Percentiles rank a stretch among this genome's conserved stretches.
Conservation (phyloP, 768 basidiomycete genomes). For the Suillus hirtellus region DNA sequence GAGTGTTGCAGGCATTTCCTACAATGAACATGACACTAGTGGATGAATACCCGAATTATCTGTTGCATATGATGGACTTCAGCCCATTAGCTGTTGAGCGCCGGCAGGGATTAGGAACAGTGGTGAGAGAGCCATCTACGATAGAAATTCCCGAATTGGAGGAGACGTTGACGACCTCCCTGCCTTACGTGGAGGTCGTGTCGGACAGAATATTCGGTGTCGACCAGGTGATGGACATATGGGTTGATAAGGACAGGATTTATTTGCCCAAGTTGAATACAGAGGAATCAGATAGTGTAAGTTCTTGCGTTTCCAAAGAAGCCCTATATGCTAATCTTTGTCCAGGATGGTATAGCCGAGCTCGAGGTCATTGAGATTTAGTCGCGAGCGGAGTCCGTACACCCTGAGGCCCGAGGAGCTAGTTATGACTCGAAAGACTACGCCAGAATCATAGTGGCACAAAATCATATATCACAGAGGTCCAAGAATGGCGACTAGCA, state of each 20-base stretch:
- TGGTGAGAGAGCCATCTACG: constrained; percentile 7
- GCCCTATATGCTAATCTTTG: background rate
- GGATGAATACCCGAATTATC: background rate
- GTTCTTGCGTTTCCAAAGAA: background rate
- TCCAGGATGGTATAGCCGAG: background rate
- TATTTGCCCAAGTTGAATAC: background rate
- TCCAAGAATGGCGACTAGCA: no score
- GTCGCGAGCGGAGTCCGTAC: background rate
- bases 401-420: background rate
- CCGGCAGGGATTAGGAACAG: constrained; percentile 1
- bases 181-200: constrained; percentile 10
- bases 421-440: background rate
- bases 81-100: constrained; percentile 5
- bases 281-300: background rate
- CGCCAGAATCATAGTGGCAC: background rate
- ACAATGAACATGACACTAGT: background rate
- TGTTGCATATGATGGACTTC: constrained; percentile 8
- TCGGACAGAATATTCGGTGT: constrained; percentile 4
- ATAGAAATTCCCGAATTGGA: background rate
- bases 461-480: background rate
- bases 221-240: background rate
- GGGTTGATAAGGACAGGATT: constrained; percentile 4
- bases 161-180: constrained; percentile 3
- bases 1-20: constrained; percentile 8
- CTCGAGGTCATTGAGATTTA: constrained; percentile 1